Conservation (phyloP, 768 basidiomycete species). For the Boletales sp. region DNA sequence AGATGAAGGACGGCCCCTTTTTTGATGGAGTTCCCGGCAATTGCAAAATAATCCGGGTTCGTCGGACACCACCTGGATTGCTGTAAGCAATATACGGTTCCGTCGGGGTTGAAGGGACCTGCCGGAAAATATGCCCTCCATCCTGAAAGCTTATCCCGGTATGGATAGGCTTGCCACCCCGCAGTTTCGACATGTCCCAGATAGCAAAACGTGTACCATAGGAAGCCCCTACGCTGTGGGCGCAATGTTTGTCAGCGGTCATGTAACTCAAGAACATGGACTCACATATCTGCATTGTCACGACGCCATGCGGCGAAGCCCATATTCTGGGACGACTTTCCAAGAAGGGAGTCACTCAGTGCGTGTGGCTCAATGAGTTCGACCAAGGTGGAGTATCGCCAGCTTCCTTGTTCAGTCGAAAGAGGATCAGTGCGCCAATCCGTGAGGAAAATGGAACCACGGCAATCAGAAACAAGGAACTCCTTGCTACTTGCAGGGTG, state of each 20-base stretch:
- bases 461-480: conserved; percentile 72
- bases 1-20: conserved; percentile 69
- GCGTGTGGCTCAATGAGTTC: conserved; percentile 73
- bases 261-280: conserved; percentile 9
- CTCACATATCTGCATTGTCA: conserved; percentile 70
- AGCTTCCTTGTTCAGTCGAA: conserved; percentile 45
- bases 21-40: conserved; percentile 55
- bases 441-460: conserved; percentile 71
- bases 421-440: conserved; percentile 79
- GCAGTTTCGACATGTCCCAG: conserved; percentile 72
- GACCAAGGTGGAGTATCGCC: conserved; percentile 61
- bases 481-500: conserved; percentile 76
- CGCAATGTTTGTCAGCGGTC: background rate
- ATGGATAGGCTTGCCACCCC: conserved; percentile 70
- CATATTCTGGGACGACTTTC: conserved; percentile 43
- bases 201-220: conserved; percentile 70
- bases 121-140: conserved; percentile 70
- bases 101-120: conserved; percentile 1
- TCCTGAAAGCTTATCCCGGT: conserved; percentile 62
- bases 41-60: conserved; percentile 73
- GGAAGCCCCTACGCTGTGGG: conserved; percentile 64
- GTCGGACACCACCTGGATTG: conserved; percentile 74
- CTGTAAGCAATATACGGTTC: background rate
- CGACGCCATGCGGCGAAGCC: conserved; percentile 69
- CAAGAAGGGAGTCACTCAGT: conserved; percentile 50